Percentiles rank a stretch among this genome's conserved stretches.
phyloP scores from a whole-genome alignment of 1,139 yeast species.

The Suhomyces yuchorum region DNA sequence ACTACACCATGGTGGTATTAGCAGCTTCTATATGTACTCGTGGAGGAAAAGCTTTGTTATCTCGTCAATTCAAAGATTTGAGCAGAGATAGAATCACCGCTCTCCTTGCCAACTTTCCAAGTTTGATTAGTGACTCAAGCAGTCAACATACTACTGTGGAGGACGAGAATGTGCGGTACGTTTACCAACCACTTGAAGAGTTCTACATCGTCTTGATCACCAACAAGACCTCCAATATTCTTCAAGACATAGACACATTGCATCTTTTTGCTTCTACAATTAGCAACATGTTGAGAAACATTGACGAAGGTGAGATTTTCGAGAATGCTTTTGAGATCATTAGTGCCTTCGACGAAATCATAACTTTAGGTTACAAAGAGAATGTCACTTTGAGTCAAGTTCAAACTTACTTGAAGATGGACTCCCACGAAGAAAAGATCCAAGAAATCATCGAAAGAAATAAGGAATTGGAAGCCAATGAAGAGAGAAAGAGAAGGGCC shows the following conservation, averaged over 20 bases:
- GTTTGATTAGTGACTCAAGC: slow-evolving; percentile 67
- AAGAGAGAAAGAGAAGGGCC: slow-evolving; percentile 94
- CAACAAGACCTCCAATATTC: slow-evolving; percentile 85
- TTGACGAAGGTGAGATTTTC: slow-evolving; percentile 83
- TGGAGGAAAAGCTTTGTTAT: slow-evolving; percentile 89
- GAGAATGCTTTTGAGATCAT: slow-evolving; percentile 86
- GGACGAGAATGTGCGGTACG: slow-evolving; percentile 89
- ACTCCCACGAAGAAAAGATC: slow-evolving; percentile 96
- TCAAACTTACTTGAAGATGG: slow-evolving; percentile 92
- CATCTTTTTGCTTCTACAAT: slow-evolving; percentile 83
- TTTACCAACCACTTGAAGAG: slow-evolving; percentile 95
- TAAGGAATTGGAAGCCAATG: slow-evolving; percentile 95
- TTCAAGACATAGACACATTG: slow-evolving; percentile 92
- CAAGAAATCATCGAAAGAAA: slow-evolving; percentile 97
- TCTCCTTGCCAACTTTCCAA: slow-evolving; percentile 82
- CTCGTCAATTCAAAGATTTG: slow-evolving; percentile 89
- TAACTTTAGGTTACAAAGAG: slow-evolving; percentile 88
- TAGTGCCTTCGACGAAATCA: slow-evolving; percentile 92
- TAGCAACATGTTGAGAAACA: slow-evolving; percentile 67
- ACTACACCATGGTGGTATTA: slow-evolving; percentile 46
- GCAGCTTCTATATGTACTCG: slow-evolving; percentile 96
- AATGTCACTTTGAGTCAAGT: slow-evolving; percentile 82
- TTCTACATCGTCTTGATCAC: slow-evolving; percentile 90
- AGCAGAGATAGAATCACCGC: slow-evolving; percentile 86
- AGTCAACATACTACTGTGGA: slow-evolving; percentile 94